Conservation (phyloP, 352 stramenopile species). For the Globisporangium iwayamae region DNA sequence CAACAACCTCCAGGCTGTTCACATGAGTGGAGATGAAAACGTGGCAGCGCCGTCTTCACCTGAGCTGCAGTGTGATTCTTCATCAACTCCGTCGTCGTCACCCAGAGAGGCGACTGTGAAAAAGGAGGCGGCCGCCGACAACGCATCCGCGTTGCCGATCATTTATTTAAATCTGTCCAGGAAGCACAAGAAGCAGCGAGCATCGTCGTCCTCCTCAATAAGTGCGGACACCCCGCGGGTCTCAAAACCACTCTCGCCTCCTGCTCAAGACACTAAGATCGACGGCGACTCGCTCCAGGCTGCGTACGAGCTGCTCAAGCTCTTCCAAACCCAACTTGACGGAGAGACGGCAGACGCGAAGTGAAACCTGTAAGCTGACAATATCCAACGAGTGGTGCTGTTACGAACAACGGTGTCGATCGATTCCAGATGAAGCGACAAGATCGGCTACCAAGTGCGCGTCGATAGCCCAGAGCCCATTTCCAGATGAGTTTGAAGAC, state of each 20-base stretch:
- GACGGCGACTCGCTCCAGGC: constrained; percentile 70
- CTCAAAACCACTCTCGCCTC: not conserved
- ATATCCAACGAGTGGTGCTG: not conserved
- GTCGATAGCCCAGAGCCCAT: not conserved
- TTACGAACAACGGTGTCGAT: not conserved
- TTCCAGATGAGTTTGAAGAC: not conserved
- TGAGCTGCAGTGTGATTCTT: not conserved
- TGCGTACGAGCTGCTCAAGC: constrained; percentile 63
- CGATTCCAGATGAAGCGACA: not conserved
- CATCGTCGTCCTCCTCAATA: not conserved
- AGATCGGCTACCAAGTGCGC: not conserved
- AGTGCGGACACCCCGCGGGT: not conserved
- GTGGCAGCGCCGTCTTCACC: constrained; percentile 8
- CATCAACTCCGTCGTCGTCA: not conserved
- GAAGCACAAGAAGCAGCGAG: constrained; percentile 36
- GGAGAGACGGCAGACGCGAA: not conserved
- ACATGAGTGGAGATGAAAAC: not conserved
- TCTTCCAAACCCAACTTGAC: constrained; percentile 20
- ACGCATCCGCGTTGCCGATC: constrained; percentile 49
- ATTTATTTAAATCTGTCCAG: constrained; percentile 82
- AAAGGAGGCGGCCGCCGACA: constrained; percentile 49
- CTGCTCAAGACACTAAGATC: constrained; percentile 22
- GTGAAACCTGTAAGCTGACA: not conserved
- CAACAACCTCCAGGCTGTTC: not conserved
- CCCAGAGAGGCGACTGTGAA: not conserved